Evolutionary conservation across 345 rosid genomes (phyloP).

Genomic region (Adansonia digitata): DNA sequence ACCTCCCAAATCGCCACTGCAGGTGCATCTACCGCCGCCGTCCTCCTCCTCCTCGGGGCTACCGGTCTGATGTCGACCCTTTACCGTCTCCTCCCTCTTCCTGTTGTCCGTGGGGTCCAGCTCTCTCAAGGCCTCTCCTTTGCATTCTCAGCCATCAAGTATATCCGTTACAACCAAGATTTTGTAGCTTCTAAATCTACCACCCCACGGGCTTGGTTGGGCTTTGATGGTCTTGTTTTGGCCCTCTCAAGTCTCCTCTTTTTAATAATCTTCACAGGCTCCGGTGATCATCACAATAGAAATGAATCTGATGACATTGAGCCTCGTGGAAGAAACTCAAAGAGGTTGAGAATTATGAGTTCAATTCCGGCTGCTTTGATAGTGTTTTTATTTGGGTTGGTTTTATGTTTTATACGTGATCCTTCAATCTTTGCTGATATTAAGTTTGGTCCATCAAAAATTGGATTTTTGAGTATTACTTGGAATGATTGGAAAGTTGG

Average conservation of each 20-base stretch:
- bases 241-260: slow-evolving; percentile 57
- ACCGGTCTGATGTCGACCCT: slow-evolving; percentile 73
- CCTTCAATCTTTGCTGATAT: slow-evolving; percentile 47
- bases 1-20: slow-evolving; percentile 64
- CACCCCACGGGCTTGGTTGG: slow-evolving; percentile 61
- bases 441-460: slow-evolving; percentile 61
- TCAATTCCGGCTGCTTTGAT: slow-evolving; percentile 69
- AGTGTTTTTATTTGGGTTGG: slow-evolving; percentile 56
- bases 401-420: slow-evolving; percentile 61
- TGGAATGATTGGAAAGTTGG: slow-evolving; percentile 93
- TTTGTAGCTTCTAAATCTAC: slow-evolving; percentile 54
- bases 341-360: slow-evolving; percentile 44
- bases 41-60: slow-evolving; percentile 58
- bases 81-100: slow-evolving; percentile 69
- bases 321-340: slow-evolving; percentile 16
- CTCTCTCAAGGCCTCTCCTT: slow-evolving; percentile 88
- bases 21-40: slow-evolving; percentile 53
- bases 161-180: slow-evolving; percentile 65
- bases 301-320: not conserved
- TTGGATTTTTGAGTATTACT: slow-evolving; percentile 45
- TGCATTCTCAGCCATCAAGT: slow-evolving; percentile 84
- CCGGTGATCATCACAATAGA: slow-evolving; percentile 33
- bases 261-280: slow-evolving; percentile 57
- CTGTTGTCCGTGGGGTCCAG: slow-evolving; percentile 94
- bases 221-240: slow-evolving; percentile 67